Conservation (phyloP, 78 protist genomes). For the Guillardia theta region DNA sequence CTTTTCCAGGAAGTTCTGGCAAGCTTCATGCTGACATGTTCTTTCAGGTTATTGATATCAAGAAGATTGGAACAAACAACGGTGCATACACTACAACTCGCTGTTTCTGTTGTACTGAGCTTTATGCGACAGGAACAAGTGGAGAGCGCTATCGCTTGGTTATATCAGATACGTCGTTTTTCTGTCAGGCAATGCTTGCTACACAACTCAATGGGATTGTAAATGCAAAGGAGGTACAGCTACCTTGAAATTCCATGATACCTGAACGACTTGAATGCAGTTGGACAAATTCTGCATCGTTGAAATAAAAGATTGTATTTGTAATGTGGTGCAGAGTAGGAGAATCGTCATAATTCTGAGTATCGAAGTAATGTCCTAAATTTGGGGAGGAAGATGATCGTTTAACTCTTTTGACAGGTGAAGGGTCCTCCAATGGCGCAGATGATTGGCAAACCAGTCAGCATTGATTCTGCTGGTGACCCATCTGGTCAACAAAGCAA, state of each 20-base stretch:
- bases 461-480: background rate
- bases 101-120: background rate
- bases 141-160: background rate
- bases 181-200: slow-evolving; percentile 8
- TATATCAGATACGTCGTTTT: background rate
- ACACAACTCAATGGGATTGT: background rate
- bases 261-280: background rate
- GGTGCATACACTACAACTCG: background rate
- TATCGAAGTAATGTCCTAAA: background rate
- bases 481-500: background rate
- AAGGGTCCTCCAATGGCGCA: background rate
- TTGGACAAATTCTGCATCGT: background rate
- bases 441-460: background rate
- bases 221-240: background rate
- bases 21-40: background rate
- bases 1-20: background rate
- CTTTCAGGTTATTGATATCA: background rate
- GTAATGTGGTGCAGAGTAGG: background rate
- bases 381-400: background rate
- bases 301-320: background rate
- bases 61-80: background rate
- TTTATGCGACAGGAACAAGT: background rate
- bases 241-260: background rate
- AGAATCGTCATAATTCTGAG: background rate
- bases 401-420: background rate